A percentile compares a stretch with the other conserved stretches of the same genome.
These are phyloP conservation scores for Kluyveromyces sp. DNA, from an alignment of 1,139 yeast genomes.

Conservation along the genomic window DNA sequence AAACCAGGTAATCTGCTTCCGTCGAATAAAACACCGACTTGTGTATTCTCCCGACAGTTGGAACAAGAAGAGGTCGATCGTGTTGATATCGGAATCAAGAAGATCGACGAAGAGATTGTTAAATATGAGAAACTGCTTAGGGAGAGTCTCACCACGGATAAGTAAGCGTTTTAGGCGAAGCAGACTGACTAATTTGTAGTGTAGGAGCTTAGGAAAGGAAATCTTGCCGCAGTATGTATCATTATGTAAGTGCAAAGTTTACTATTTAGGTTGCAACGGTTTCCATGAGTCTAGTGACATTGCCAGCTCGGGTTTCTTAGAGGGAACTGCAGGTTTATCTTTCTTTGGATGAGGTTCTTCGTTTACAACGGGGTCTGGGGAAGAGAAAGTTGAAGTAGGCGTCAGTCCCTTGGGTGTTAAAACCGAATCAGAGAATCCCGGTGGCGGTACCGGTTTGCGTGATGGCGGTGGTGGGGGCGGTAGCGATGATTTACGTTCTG, in stretches of 20 bases:
- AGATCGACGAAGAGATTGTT: slow-evolving; percentile 53
- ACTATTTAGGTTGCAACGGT: slow-evolving; percentile 46
- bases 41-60: slow-evolving; percentile 44
- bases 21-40: slow-evolving; percentile 42
- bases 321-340: slow-evolving; percentile 19
- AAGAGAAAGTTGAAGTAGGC: slow-evolving; percentile 10
- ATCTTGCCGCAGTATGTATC: neutral
- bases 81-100: slow-evolving; percentile 56
- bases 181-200: too few relatives aligned
- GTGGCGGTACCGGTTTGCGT: slow-evolving; percentile 25
- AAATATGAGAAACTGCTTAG: slow-evolving; percentile 45
- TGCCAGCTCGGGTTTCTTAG: slow-evolving; percentile 22
- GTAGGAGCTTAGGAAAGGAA: neutral
- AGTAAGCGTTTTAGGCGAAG: neutral
- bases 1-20: slow-evolving; percentile 74
- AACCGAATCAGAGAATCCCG: slow-evolving; percentile 25
- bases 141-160: slow-evolving; percentile 23
- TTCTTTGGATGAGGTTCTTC: slow-evolving; percentile 12
- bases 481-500: slow-evolving; percentile 10
- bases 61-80: slow-evolving; percentile 79
- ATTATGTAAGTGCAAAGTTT: neutral
- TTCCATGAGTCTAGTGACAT: slow-evolving; percentile 49
- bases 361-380: slow-evolving; percentile 11
- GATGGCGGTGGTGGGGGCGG: slow-evolving; percentile 27
- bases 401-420: slow-evolving; percentile 24